A percentile compares a stretch with the other conserved stretches of the same genome.
Evolutionary conservation across 805 yeast species (phyloP).

Genomic region (Teunomyces kruisii): DNA sequence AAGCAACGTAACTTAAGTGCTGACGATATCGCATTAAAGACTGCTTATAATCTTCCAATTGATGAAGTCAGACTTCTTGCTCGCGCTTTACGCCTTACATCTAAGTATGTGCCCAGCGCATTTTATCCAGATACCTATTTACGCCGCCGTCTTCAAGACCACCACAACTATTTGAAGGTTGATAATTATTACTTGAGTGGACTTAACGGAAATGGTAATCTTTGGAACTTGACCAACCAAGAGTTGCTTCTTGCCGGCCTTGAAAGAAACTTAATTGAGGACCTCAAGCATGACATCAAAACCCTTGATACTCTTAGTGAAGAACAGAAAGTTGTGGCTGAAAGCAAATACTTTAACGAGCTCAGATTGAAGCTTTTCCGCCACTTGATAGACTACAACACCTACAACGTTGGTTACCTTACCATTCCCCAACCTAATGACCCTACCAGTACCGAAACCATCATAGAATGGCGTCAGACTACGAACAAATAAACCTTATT

Average conservation of each 20-base stretch:
- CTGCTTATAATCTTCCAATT: conserved; percentile 48
- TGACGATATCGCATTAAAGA: conserved; percentile 32
- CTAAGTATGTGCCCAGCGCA: conserved; percentile 39
- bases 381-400: conserved; percentile 41
- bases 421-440: neutral
- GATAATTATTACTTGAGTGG: conserved; percentile 52
- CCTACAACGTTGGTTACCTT: conserved; percentile 39
- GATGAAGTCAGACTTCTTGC: conserved; percentile 38
- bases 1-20: conserved; percentile 14
- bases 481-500: neutral
- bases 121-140: conserved; percentile 39
- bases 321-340: conserved; percentile 11
- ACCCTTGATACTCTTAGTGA: conserved; percentile 22
- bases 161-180: conserved; percentile 46
- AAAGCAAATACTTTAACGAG: conserved; percentile 21
- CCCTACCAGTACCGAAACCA: neutral
- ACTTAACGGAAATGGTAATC: conserved; percentile 35
- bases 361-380: conserved; percentile 38
- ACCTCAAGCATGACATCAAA: conserved; percentile 23
- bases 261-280: conserved; percentile 52
- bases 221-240: conserved; percentile 45
- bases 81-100: conserved; percentile 35
- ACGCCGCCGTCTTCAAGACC: conserved; percentile 34
- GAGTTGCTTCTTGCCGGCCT: conserved; percentile 57
- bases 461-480: neutral